A percentile compares a stretch with the other conserved stretches of the same genome.
Evolutionary conservation across 163 green algal genomes (phyloP).

Genomic region (Chlorella variabilis): DNA sequence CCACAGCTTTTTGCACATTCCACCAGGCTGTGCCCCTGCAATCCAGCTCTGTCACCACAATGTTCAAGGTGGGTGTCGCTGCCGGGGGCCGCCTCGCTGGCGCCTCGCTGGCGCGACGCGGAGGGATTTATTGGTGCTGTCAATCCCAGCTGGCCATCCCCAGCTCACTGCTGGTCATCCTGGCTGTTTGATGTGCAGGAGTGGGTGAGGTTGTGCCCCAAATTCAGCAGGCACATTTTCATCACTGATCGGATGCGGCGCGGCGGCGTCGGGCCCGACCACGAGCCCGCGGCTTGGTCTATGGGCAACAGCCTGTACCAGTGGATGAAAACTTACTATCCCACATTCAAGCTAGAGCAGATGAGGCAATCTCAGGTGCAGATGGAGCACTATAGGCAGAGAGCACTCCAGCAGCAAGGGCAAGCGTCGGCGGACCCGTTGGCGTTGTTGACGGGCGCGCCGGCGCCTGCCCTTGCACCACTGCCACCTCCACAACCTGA

Average conservation of each 20-base stretch:
- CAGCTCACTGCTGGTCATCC: too few relatives aligned
- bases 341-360: not conserved
- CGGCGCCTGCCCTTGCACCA: too few relatives aligned
- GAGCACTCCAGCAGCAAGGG: not conserved
- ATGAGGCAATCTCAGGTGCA: not conserved
- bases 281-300: not conserved
- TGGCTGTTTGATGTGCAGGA: not conserved
- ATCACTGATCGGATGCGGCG: not conserved
- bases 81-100: too few relatives aligned
- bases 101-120: too few relatives aligned
- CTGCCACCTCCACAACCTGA: not conserved
- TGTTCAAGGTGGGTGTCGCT: not conserved
- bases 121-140: too few relatives aligned
- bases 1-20: not conserved
- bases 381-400: not conserved
- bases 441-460: not conserved
- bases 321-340: not conserved
- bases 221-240: not conserved
- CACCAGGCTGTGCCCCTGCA: not conserved
- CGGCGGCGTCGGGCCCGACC: not conserved
- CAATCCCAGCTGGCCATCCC: too few relatives aligned
- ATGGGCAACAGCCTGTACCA: not conserved
- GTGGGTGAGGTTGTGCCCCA: not conserved
- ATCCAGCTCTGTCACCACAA: not conserved
- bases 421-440: not conserved